phyloP scores from a whole-genome alignment of 257 asterid species.

The Paulownia fortunei region DNA sequence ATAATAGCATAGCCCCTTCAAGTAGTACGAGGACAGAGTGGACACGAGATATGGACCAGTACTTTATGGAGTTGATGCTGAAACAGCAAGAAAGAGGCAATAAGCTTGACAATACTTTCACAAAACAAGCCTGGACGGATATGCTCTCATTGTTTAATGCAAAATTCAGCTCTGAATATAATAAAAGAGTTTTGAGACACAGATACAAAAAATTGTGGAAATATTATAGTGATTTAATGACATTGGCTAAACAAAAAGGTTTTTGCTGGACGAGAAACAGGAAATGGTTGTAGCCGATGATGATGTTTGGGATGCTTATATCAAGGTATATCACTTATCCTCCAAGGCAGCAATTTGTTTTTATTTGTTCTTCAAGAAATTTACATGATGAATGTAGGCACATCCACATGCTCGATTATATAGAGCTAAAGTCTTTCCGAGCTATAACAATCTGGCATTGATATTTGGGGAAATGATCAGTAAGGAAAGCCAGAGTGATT shows the following conservation, averaged over 20 bases:
- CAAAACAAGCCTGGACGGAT: conserved; percentile 52
- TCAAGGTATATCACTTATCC: conserved; percentile 42
- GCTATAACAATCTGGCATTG: conserved; percentile 36
- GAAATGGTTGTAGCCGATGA: conserved; percentile 50
- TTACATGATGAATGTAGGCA: conserved; percentile 35
- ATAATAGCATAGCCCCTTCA: conserved; percentile 34
- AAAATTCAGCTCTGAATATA: conserved; percentile 41
- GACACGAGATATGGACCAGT: conserved; percentile 46
- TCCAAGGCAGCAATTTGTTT: conserved; percentile 18
- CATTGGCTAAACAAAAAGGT: conserved; percentile 40
- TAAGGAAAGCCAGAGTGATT: conserved; percentile 33
- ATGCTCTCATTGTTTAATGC: conserved; percentile 46
- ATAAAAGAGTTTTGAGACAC: conserved; percentile 46
- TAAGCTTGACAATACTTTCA: conserved; percentile 43
- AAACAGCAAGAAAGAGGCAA: conserved; percentile 50
- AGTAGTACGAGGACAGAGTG: conserved; percentile 50
- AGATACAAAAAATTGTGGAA: conserved; percentile 45
- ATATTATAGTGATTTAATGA: conserved; percentile 39
- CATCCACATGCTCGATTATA: conserved; percentile 48
- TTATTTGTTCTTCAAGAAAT: conserved; percentile 21
- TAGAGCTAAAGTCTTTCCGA: conserved; percentile 40
- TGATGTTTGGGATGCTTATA: conserved; percentile 48
- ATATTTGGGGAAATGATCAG: conserved; percentile 41
- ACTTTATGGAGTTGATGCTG: conserved; percentile 45
- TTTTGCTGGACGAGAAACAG: conserved; percentile 48